These are phyloP conservation scores for Pythium dissotocum DNA, from an alignment of 352 stramenopile species.

Conservation along the genomic window DNA sequence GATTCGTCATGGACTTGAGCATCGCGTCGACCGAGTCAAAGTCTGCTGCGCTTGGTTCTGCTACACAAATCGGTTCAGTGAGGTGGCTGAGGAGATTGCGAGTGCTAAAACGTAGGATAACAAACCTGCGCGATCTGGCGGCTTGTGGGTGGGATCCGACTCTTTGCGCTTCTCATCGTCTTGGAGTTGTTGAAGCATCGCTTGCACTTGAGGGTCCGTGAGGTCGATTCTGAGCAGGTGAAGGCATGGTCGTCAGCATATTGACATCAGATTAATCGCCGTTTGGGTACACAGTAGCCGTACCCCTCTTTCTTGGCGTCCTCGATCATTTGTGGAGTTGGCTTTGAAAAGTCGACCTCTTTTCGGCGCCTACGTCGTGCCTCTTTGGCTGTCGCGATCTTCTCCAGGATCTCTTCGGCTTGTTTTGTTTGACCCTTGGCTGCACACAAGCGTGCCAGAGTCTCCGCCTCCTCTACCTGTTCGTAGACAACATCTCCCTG, in stretches of 20 bases:
- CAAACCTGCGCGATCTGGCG: constrained; percentile 19
- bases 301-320: constrained; percentile 78
- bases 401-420: constrained; percentile 62
- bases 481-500: not conserved
- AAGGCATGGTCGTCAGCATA: not conserved
- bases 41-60: constrained; percentile 17
- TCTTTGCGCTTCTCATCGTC: constrained; percentile 55
- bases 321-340: constrained; percentile 73
- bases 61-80: not conserved
- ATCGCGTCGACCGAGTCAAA: constrained; percentile 66
- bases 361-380: constrained; percentile 49
- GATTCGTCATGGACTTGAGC: constrained; percentile 73
- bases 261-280: not conserved
- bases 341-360: constrained; percentile 77
- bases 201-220: constrained; percentile 66
- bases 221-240: constrained; percentile 61
- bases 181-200: constrained; percentile 83
- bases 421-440: constrained; percentile 59
- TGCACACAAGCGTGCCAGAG: constrained; percentile 65
- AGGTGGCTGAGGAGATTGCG: not conserved
- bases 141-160: constrained; percentile 23
- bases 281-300: not conserved
- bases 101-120: not conserved
- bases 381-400: constrained; percentile 56
- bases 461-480: constrained; percentile 67